phyloP scores from a whole-genome alignment of 2,329 filamentous ascomycete species.

The Fusarium sp. region DNA sequence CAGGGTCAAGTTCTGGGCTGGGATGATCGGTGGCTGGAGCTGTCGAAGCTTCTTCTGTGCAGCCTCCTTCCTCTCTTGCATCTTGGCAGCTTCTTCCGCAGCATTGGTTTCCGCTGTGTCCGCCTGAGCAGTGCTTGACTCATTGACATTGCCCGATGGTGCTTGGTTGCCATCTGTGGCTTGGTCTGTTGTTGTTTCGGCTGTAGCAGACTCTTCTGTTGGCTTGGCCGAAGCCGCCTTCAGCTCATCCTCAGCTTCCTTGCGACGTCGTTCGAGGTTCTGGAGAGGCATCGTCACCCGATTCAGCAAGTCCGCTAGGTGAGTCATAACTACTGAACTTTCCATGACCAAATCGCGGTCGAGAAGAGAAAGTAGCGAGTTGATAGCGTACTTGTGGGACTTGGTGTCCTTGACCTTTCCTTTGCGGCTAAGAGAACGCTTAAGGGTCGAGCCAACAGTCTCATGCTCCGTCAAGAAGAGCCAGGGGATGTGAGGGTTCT shows the following conservation, averaged over 20 bases:
- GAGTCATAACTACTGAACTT: conserved; percentile 96
- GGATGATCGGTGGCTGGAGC: conserved; percentile 85
- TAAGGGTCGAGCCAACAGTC: conserved; percentile 76
- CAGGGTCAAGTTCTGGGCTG: conserved; percentile 87
- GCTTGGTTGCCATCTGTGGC: conserved; percentile 49
- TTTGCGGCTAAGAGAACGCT: conserved; percentile 82
- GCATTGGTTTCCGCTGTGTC: conserved; percentile 43
- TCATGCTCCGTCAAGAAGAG: conserved; percentile 98
- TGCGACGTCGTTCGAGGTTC: conserved; percentile 83
- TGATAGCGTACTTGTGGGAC: conserved; percentile 89
- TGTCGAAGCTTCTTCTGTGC: conserved; percentile 65
- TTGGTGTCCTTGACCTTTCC: conserved; percentile 89
- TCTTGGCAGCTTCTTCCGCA: conserved; percentile 40
- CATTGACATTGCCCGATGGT: conserved; percentile 30
- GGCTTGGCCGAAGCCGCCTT: conserved; percentile 53
- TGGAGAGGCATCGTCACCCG: conserved; percentile 89
- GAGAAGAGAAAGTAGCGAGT: conserved; percentile 86
- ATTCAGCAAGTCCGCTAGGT: conserved; percentile 86
- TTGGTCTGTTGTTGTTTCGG: conserved; percentile 33
- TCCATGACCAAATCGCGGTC: conserved; percentile 97
- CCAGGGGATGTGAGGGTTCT: conserved; percentile 87
- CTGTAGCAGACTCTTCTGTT: conserved; percentile 51
- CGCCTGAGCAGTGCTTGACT: conserved; percentile 43
- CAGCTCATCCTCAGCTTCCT: conserved; percentile 72
- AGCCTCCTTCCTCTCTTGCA: conserved; percentile 54